phyloP scores from a whole-genome alignment of 495 filamentous ascomycete species.

The Xylaria nigripes region DNA sequence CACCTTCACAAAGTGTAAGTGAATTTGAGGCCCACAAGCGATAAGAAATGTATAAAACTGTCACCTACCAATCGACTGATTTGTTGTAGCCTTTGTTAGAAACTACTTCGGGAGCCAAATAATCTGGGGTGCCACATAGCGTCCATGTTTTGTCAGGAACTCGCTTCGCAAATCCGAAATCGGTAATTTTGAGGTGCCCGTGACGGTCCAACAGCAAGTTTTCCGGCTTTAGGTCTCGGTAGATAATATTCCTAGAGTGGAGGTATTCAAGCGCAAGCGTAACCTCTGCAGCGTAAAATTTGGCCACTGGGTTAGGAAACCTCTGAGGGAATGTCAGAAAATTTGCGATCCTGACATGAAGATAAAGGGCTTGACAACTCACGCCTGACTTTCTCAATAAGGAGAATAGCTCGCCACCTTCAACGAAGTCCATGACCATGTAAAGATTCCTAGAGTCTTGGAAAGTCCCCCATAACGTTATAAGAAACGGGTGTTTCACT shows the following conservation, averaged over 20 bases:
- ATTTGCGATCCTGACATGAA: not conserved
- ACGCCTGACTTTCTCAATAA: conserved; percentile 93
- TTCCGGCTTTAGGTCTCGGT: conserved; percentile 94
- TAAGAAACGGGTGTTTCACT: conserved; percentile 93
- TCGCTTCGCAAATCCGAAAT: conserved; percentile 98
- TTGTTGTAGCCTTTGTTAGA: conserved; percentile 98
- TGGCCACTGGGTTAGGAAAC: conserved; percentile 96
- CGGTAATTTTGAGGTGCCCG: conserved; percentile 95
- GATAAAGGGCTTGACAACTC: conserved; percentile 27
- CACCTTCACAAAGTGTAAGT: conserved; percentile 54
- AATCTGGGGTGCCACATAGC: conserved; percentile 96
- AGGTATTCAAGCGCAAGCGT: conserved; percentile 92
- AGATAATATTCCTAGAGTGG: conserved; percentile 92
- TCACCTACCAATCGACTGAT: conserved; percentile 88
- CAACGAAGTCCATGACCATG: conserved; percentile 99
- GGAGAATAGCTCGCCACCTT: conserved; percentile 95
- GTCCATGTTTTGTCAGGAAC: conserved; percentile 99
- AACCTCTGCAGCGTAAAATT: conserved; percentile 97
- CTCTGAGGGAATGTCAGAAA: conserved; percentile 47
- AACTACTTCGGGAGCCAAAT: conserved; percentile 93
- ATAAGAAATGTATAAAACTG: conserved; percentile 1
- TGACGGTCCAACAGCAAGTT: conserved; percentile 92
- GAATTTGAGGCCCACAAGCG: not conserved
- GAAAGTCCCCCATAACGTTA: conserved; percentile 97
- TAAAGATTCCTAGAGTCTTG: conserved; percentile 92